These are phyloP conservation scores for Trichoderma sp. DNA, from an alignment of 2,329 filamentous ascomycete genomes.

Conservation along the genomic window DNA sequence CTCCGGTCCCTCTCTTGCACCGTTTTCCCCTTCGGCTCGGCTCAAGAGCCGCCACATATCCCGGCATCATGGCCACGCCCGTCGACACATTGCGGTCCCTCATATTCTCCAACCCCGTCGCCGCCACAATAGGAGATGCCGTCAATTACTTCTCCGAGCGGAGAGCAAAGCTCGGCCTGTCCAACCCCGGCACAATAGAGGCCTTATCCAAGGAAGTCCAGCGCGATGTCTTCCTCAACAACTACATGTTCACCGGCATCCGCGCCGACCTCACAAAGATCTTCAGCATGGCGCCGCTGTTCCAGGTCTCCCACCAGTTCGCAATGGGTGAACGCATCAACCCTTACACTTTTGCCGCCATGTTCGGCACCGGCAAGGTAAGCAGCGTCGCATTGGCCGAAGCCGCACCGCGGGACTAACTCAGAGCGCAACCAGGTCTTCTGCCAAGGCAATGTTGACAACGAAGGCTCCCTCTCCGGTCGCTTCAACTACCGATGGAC, in stretches of 20 bases:
- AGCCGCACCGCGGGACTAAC: slow-evolving; percentile 18
- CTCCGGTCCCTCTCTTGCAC: background rate
- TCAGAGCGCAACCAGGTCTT: slow-evolving; percentile 63
- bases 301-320: slow-evolving; percentile 97
- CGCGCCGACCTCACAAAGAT: slow-evolving; percentile 95
- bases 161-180: slow-evolving; percentile 81
- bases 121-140: slow-evolving; percentile 68
- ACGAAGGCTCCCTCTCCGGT: slow-evolving; percentile 80
- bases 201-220: slow-evolving; percentile 86
- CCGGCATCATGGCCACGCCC: slow-evolving; percentile 48
- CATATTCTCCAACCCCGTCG: slow-evolving; percentile 70
- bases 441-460: slow-evolving; percentile 92
- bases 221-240: slow-evolving; percentile 93
- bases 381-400: slow-evolving; percentile 13
- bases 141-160: slow-evolving; percentile 79
- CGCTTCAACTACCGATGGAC: slow-evolving; percentile 94
- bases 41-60: slow-evolving; percentile 23
- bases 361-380: slow-evolving; percentile 93
- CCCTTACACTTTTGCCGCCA: slow-evolving; percentile 90
- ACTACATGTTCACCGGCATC: slow-evolving; percentile 94
- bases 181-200: slow-evolving; percentile 91
- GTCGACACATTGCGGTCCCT: slow-evolving; percentile 57
- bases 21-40: background rate
- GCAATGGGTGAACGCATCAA: slow-evolving; percentile 90
- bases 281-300: slow-evolving; percentile 88